Conservation (phyloP, 2,329 filamentous ascomycete species). For the Fusarium coicis region DNA sequence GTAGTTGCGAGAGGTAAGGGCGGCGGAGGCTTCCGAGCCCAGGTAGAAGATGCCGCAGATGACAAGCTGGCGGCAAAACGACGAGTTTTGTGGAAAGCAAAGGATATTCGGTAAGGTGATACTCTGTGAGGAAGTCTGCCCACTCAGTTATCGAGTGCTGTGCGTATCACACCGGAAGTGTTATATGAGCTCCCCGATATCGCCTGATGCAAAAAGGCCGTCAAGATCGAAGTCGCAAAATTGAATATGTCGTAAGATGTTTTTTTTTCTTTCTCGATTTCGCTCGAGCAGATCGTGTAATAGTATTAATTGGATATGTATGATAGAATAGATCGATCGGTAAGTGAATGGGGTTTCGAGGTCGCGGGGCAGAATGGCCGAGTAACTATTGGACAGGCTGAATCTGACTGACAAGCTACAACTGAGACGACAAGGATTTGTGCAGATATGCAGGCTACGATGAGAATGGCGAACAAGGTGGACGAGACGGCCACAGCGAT, state of each 20-base stretch:
- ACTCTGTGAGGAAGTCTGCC: conserved; percentile 35
- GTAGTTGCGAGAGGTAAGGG: conserved; percentile 19
- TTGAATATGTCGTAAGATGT: conserved; percentile 3
- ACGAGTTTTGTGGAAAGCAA: conserved; percentile 25
- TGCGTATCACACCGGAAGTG: conserved; percentile 30
- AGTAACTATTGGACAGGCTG: conserved; percentile 29
- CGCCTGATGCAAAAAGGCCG: conserved; percentile 16
- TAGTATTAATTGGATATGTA: conserved; percentile 30
- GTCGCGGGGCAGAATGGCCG: conserved; percentile 27
- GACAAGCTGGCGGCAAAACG: conserved; percentile 28
- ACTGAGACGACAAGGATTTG: conserved; percentile 25
- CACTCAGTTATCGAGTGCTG: conserved; percentile 33
- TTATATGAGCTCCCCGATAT: conserved; percentile 30
- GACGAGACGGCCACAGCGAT: conserved; percentile 8
- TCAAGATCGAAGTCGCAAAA: conserved; percentile 23
- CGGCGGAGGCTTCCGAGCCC: conserved; percentile 4
- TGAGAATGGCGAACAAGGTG: conserved; percentile 20
- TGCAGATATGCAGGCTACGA: conserved; percentile 24
- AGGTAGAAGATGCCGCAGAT: conserved; percentile 10
- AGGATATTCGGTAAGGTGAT: conserved; percentile 26
- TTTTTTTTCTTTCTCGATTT: neutral
- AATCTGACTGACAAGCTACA: conserved; percentile 30
- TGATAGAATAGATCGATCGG: conserved; percentile 28
- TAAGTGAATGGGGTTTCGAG: conserved; percentile 20
- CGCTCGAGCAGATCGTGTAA: conserved; percentile 9